Evolutionary conservation across 129 eudicot species (phyloP).

Genomic region (Pulicaria dysenterica): DNA sequence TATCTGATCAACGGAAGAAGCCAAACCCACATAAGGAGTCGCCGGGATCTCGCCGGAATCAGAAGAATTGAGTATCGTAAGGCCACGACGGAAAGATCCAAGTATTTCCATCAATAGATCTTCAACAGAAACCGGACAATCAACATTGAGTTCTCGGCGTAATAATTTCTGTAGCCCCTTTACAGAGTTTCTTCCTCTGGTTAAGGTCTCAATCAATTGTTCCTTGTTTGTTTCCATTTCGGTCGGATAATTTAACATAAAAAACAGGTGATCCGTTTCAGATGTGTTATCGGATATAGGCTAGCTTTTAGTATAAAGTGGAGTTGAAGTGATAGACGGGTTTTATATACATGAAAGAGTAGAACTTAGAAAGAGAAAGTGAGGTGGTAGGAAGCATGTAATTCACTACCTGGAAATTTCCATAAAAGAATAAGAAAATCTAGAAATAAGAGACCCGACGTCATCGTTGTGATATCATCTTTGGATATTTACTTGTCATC

Average conservation of each 20-base stretch:
- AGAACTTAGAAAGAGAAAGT: conserved; percentile 10
- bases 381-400: no score
- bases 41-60: conserved; percentile 38
- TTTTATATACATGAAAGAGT: not conserved
- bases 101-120: conserved; percentile 38
- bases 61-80: conserved; percentile 26
- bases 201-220: conserved; percentile 29
- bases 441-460: no score
- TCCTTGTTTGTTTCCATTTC: conserved; percentile 33
- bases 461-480: no score
- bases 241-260: not conserved
- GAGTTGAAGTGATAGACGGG: conserved; percentile 8
- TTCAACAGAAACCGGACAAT: conserved; percentile 27
- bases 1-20: conserved; percentile 23
- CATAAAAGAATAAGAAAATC: no score
- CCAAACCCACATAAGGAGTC: conserved; percentile 23
- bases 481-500: no score
- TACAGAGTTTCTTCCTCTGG: conserved; percentile 38
- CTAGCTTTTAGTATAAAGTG: conserved; percentile 21
- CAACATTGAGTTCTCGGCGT: conserved; percentile 10
- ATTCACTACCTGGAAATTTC: no score
- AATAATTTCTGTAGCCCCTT: conserved; percentile 34
- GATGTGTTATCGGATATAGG: not conserved
- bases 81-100: conserved; percentile 43
- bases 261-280: not conserved